Base-by-base conservation (phyloP, 2,329 filamentous ascomycete genomes). In the Geosmithia putterillii region DNA sequence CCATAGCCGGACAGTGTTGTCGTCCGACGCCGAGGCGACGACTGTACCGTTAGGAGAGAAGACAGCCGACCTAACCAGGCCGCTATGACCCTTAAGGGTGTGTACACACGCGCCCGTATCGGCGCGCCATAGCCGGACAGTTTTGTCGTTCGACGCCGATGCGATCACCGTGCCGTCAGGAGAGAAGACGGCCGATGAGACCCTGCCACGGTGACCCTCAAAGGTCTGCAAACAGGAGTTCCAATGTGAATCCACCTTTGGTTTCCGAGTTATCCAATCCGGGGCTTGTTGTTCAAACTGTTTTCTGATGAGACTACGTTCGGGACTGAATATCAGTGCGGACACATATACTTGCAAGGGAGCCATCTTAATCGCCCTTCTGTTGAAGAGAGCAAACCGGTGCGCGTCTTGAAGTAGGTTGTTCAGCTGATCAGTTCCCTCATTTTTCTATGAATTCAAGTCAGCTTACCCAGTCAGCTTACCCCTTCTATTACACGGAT, bases 291-390 rank as follows among this genome's bases (percentile, higher is more conserved):
- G 50, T 41, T 7, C 50, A 35, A 36, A 14, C 23, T 35, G 22
- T 5, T 35, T 22, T 42, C 41, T 10, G 6, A 44, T 10, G 47
- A 15, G 7, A 42, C 51, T 57, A 3, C 37, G 36, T 2, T 40
- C 36, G 28, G 58, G 60, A 41, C 52, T 54, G 45, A 64, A 64
- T 42, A 53, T 46, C 19, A 52, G 56, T 14, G 45, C 58, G 12
- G 49, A 58, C 17, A 25, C 23, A 25, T 66, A 66, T 12, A 51
- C 40, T 47, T 65, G 60, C 2, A 56, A 49, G 23, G 60, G 53
- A 17, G 49, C 40, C 2, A 44, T 49, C 37, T 58, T 46, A 32
- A 64, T 56, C 18, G 50, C 35, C 40, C 32, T 28, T 51, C 50
- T 53, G 44, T 47, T 42, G 46, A 45, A 42, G 9, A 48, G 42